These are phyloP conservation scores for Mortierella sp. DNA, from an alignment of 371 early-diverging fungal genomes.

Conservation along the genomic window DNA sequence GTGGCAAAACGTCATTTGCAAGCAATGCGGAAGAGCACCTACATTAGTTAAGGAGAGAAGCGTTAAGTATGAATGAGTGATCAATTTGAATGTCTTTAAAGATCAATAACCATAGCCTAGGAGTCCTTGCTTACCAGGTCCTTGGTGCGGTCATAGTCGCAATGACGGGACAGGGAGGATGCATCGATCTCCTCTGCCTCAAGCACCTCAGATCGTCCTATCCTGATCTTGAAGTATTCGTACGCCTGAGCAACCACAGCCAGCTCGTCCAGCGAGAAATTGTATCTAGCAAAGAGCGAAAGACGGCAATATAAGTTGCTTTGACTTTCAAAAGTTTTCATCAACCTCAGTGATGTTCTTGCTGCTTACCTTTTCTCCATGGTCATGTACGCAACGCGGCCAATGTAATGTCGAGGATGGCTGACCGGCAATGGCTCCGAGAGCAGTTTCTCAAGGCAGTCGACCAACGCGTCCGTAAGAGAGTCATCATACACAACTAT, in stretches of 20 bases:
- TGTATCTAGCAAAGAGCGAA: conserved; percentile 21
- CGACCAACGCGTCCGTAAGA: conserved; percentile 42
- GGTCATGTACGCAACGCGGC: conserved; percentile 33
- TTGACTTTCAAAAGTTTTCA: neutral
- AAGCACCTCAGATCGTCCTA: conserved; percentile 18
- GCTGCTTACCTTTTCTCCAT: conserved; percentile 48
- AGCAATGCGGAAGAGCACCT: neutral
- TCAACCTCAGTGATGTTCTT: neutral
- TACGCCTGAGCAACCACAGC: conserved; percentile 45
- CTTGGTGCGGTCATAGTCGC: conserved; percentile 44
- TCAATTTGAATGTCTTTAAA: neutral
- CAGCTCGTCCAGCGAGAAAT: conserved; percentile 43
- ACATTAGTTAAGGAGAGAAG: neutral
- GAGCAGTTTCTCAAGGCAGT: conserved; percentile 36
- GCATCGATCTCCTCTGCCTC: conserved; percentile 23
- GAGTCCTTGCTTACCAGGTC: conserved; percentile 28
- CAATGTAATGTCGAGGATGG: conserved; percentile 26
- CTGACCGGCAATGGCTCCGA: conserved; percentile 27
- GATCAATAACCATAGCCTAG: neutral
- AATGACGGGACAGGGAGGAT: conserved; percentile 14
- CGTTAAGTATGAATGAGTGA: neutral
- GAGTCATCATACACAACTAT: conserved; percentile 50
- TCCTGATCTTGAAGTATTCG: conserved; percentile 39
- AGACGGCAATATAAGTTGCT: neutral
- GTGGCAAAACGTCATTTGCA: neutral